Evolutionary conservation across 2,329 filamentous ascomycete species (phyloP).

Genomic region (Venturia carpophila): DNA sequence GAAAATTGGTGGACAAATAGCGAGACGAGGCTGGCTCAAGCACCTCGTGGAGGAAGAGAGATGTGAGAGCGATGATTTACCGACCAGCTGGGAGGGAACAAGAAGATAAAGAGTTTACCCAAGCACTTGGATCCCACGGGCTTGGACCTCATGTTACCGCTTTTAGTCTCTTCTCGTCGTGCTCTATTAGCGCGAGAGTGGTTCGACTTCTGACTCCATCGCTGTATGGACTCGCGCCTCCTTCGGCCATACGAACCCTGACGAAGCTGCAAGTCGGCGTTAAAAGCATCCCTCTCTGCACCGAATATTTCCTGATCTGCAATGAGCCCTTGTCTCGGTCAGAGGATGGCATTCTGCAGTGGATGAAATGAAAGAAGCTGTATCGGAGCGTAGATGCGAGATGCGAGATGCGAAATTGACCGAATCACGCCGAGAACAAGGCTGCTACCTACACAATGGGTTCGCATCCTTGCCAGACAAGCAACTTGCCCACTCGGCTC

Average conservation of each 20-base stretch:
- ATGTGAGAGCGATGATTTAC: neutral
- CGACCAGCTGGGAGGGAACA: neutral
- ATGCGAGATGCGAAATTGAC: neutral
- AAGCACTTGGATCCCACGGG: neutral
- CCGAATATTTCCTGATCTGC: too few relatives aligned
- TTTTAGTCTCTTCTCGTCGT: neutral
- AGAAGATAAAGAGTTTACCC: slow-evolving; percentile 8
- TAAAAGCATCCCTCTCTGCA: too few relatives aligned
- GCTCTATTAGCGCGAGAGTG: neutral
- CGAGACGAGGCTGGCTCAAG: neutral
- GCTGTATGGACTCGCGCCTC: neutral
- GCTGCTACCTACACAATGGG: neutral
- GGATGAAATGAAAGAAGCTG: too few relatives aligned
- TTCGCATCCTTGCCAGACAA: too few relatives aligned
- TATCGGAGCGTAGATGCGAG: too few relatives aligned
- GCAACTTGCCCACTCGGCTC: neutral
- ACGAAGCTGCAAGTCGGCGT: too few relatives aligned
- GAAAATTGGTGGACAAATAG: neutral
- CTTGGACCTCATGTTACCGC: neutral
- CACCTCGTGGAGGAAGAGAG: neutral
- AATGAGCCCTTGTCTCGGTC: too few relatives aligned
- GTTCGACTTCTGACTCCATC: neutral
- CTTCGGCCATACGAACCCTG: too few relatives aligned
- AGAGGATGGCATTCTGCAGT: too few relatives aligned
- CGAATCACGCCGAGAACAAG: neutral